Evolutionary conservation across 768 basidiomycete species (phyloP), one percentile per base, ranked within the genome.

Genomic region (Calvatia gigantea): DNA sequence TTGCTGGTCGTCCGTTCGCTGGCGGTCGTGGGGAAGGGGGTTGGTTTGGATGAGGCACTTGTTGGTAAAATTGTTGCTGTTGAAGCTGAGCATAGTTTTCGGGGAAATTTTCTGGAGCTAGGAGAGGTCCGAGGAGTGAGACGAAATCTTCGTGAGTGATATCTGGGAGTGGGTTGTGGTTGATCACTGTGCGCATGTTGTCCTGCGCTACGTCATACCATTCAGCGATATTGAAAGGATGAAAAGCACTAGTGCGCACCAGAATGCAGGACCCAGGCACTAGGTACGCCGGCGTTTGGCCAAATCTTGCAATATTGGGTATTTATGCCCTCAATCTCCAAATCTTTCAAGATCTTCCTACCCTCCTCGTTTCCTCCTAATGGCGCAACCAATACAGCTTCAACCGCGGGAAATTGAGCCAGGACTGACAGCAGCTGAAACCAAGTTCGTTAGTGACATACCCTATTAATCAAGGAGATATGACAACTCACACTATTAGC

Each of bases 101-200:
- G 1, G 70, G 72, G 53, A 86, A 92, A 65, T 91, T 91, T 67
- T 91, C 90, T 8, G 90, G 89, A 0, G 85, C 87, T 19, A 93
- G 80, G 21, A 92, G 67, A n/a, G 91, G 91, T 0, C 90, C 89
- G 1, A 92, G 75, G 43, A 89, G 71, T 2, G 85, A 80, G 37
- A 94, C 84, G 62, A 93, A 92, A 63, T 94, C 91, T 59, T 92
- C 91, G 60, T 93, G 91, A 0, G 89, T 87, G 58, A 92, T 82
- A 59, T 93, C 91, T 0, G 89, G 91, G 6, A 94, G 76, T 2
- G 91, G 90, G 61, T 93, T 93, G 70, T 94, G 89, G 68, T 94
- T 91, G 61, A 92, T 83, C 48, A 91, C 84, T 11, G 89, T 86
- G 37, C 83, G 80, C 7, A 79, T 70, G 64, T 81, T 77, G 42